Percentiles rank a stretch among this genome's conserved stretches.
phyloP scores from a whole-genome alignment of 345 rosid genomes.

The Lepidium didymum region DNA sequence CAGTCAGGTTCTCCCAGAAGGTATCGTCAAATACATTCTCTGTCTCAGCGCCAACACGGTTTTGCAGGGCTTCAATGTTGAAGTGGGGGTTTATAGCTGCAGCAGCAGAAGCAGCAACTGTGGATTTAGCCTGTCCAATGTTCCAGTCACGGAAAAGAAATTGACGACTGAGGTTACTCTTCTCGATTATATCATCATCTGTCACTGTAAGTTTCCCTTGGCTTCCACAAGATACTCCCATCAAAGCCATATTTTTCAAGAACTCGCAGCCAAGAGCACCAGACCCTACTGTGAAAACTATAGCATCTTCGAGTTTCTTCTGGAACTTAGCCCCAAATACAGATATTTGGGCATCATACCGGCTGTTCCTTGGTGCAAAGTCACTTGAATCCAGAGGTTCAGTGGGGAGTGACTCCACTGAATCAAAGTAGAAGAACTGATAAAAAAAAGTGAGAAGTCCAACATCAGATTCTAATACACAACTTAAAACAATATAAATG shows the following conservation, averaged over 20 bases:
- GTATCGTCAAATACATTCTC: slow-evolving; percentile 85
- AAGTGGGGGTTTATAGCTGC: slow-evolving; percentile 61
- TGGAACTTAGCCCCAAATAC: slow-evolving; percentile 94
- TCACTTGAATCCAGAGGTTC: slow-evolving; percentile 67
- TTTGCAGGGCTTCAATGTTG: slow-evolving; percentile 83
- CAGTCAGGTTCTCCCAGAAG: slow-evolving; percentile 87
- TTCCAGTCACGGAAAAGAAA: slow-evolving; percentile 99
- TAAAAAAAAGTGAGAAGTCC: slow-evolving; percentile 12
- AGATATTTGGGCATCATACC: slow-evolving; percentile 96
- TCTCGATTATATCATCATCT: slow-evolving; percentile 99
- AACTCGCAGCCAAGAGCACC: slow-evolving; percentile 99
- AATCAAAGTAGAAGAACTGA: slow-evolving; percentile 98
- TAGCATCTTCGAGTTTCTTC: slow-evolving; percentile 87
- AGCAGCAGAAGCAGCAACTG: slow-evolving; percentile 97
- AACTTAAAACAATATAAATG: neutral
- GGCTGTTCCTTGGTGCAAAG: slow-evolving; percentile 63
- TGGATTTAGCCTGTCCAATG: slow-evolving; percentile 98
- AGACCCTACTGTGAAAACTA: slow-evolving; percentile 78
- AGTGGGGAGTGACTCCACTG: slow-evolving; percentile 84
- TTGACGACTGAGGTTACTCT: slow-evolving; percentile 98
- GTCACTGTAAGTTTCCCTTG: slow-evolving; percentile 83
- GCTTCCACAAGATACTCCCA: slow-evolving; percentile 90
- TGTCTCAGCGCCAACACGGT: slow-evolving; percentile 92
- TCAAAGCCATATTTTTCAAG: slow-evolving; percentile 85
- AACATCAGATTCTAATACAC: slow-evolving; percentile 1